Conservation (phyloP, 73 alveolate species). For the Paramecium caudatum region DNA sequence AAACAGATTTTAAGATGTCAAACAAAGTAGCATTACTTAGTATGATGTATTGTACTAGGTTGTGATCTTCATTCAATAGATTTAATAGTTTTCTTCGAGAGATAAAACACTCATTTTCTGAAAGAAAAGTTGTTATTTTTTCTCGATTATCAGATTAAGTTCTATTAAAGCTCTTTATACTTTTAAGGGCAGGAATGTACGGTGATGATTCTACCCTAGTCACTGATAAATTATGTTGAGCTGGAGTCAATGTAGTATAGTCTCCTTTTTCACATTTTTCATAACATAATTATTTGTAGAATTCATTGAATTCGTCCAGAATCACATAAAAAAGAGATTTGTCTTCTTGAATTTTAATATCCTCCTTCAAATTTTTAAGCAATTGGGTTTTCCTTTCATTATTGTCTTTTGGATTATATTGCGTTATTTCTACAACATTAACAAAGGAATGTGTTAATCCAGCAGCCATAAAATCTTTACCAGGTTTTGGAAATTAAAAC, state of each 20-base stretch:
- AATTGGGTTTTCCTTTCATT: not conserved
- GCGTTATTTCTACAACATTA: not conserved
- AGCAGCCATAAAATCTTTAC: constrained; percentile 27
- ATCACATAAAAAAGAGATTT: constrained; percentile 28
- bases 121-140: not conserved
- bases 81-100: not conserved
- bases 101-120: not conserved
- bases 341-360: not conserved
- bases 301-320: constrained; percentile 22
- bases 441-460: not conserved
- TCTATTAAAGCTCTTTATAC: not conserved
- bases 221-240: not conserved
- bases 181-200: not conserved
- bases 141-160: not conserved
- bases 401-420: not conserved
- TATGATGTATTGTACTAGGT: not conserved
- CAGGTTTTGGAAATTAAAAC: constrained; percentile 53
- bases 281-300: not conserved
- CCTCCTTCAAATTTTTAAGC: not conserved
- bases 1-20: not conserved
- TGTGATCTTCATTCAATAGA: not conserved
- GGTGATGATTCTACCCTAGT: not conserved
- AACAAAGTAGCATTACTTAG: not conserved
- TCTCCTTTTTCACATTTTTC: not conserved
- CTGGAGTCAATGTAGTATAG: not conserved